Evolutionary conservation across 768 basidiomycete genomes (phyloP).

Genomic region (Gautieria morchelliformis): DNA sequence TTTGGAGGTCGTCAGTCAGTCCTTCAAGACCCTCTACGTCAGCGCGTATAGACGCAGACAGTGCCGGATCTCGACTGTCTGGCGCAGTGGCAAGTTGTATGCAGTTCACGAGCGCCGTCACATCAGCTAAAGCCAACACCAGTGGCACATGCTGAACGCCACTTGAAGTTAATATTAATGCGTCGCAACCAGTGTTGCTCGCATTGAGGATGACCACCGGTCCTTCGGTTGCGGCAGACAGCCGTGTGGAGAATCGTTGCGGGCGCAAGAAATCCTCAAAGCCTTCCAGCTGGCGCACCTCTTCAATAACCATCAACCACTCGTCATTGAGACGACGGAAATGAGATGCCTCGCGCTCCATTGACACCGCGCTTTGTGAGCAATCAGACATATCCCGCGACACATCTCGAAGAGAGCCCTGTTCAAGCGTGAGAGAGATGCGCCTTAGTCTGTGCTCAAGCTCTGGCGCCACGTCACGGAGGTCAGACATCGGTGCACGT

Average conservation of each 20-base stretch:
- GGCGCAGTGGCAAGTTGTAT: no score
- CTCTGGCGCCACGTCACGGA: neutral
- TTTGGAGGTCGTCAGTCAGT: neutral
- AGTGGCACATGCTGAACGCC: no score
- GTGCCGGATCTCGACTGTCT: no score
- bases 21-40: no score
- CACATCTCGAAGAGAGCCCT: no score
- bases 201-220: conserved; percentile 16
- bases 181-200: conserved; percentile 11
- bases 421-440: conserved; percentile 2
- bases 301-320: conserved; percentile 16
- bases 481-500: conserved; percentile 13
- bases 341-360: conserved; percentile 12
- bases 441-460: conserved; percentile 16
- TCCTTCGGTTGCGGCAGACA: conserved; percentile 11
- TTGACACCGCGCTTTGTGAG: neutral
- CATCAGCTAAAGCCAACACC: neutral
- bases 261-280: conserved; percentile 15
- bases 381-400: neutral
- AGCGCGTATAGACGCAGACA: no score
- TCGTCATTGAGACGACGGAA: conserved; percentile 17
- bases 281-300: conserved; percentile 10
- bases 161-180: conserved; percentile 6
- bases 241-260: conserved; percentile 8
- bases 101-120: neutral